These are phyloP conservation scores for Trichomonascaceae sp. DNA, from an alignment of 1,139 yeast species.

Conservation along the genomic window DNA sequence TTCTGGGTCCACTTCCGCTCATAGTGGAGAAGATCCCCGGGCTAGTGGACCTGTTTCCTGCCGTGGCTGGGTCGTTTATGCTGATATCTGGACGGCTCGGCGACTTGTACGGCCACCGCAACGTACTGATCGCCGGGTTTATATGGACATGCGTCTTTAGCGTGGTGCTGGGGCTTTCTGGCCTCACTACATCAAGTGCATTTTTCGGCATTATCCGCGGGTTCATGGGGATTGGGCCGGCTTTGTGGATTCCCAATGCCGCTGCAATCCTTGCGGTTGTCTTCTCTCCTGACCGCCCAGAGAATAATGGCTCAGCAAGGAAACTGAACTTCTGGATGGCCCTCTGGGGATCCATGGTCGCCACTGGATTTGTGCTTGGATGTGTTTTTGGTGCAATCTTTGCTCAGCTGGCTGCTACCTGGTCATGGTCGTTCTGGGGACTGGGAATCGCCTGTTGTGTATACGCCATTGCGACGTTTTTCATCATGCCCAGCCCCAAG, in stretches of 20 bases:
- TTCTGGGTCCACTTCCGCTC: neutral
- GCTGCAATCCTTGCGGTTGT: constrained; percentile 41
- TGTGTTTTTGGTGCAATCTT: constrained; percentile 35
- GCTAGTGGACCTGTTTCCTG: neutral
- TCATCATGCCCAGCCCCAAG: constrained; percentile 30
- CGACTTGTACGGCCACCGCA: constrained; percentile 49
- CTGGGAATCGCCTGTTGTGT: constrained; percentile 27
- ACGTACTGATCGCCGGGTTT: constrained; percentile 35
- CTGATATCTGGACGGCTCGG: constrained; percentile 50
- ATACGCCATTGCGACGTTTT: constrained; percentile 24
- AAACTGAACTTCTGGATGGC: neutral
- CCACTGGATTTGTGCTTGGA: constrained; percentile 38
- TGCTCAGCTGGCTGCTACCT: constrained; percentile 31
- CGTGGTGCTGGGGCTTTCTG: constrained; percentile 37
- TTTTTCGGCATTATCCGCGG: constrained; percentile 43
- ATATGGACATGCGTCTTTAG: constrained; percentile 38
- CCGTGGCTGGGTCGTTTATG: constrained; percentile 43
- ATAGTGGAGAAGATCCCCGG: neutral
- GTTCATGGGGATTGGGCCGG: constrained; percentile 49
- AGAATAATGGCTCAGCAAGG: constrained; percentile 35
- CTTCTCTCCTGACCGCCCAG: constrained; percentile 33
- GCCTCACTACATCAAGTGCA: constrained; percentile 28
- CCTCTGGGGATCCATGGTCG: constrained; percentile 3
- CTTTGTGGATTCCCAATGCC: constrained; percentile 43
- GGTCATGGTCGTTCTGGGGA: constrained; percentile 47